Conservation (phyloP, 2,329 filamentous ascomycete species). For the Zasmidium angulare region DNA sequence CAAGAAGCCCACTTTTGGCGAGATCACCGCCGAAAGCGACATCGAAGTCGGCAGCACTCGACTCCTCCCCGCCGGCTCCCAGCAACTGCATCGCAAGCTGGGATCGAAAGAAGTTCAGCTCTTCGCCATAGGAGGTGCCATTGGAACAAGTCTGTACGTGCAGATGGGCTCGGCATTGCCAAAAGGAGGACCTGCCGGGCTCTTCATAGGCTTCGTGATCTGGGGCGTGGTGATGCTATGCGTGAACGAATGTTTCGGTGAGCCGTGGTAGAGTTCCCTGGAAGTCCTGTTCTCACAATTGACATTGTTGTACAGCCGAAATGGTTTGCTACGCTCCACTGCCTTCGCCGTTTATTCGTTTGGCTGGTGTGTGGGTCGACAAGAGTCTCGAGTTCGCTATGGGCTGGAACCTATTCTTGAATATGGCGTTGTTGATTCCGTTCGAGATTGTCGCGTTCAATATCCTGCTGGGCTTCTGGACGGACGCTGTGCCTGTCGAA, state of each 20-base stretch:
- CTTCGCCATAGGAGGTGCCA: slow-evolving; percentile 17
- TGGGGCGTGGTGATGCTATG: slow-evolving; percentile 25
- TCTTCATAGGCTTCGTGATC: slow-evolving; percentile 37
- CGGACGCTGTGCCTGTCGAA: slow-evolving; percentile 47
- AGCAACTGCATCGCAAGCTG: slow-evolving; percentile 15
- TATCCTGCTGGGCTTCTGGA: slow-evolving; percentile 39
- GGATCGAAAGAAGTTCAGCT: slow-evolving; percentile 15
- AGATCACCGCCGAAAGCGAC: neutral
- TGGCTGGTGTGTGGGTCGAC: slow-evolving; percentile 72
- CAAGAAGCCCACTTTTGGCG: neutral
- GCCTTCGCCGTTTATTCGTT: slow-evolving; percentile 73
- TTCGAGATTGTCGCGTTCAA: slow-evolving; percentile 49
- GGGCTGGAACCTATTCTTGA: slow-evolving; percentile 38
- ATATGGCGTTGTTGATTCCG: slow-evolving; percentile 49
- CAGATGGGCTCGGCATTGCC: slow-evolving; percentile 17
- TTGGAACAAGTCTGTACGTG: slow-evolving; percentile 18
- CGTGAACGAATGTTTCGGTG: slow-evolving; percentile 21
- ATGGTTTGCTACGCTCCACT: slow-evolving; percentile 76
- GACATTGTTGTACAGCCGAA: slow-evolving; percentile 43
- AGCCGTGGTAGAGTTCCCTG: neutral
- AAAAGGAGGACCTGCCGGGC: slow-evolving; percentile 45
- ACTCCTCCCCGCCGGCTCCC: neutral
- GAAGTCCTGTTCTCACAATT: neutral
- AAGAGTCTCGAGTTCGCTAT: slow-evolving; percentile 64
- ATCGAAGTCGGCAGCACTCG: slow-evolving; percentile 5